Conservation (phyloP, 495 filamentous ascomycete species). For the Aspergillus biplanus region DNA sequence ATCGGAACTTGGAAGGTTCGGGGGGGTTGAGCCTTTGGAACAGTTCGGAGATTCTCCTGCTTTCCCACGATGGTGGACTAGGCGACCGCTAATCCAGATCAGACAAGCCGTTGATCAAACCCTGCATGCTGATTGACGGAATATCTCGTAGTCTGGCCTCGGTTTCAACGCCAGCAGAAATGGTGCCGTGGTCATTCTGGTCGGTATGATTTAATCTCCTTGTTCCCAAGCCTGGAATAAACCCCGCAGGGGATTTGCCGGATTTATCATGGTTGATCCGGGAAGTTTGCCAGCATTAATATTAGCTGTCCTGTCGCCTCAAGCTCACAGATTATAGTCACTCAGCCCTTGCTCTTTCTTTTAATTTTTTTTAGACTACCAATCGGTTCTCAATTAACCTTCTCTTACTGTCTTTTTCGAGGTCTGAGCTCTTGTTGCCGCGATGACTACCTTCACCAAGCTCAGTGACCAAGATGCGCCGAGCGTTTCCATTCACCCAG, state of each 20-base stretch:
- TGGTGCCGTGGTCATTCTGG: not conserved
- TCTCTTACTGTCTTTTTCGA: constrained; percentile 12
- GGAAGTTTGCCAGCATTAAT: constrained; percentile 25
- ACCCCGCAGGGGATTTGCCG: constrained; percentile 32
- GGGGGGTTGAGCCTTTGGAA: no score
- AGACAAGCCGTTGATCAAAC: constrained; percentile 2
- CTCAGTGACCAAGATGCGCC: constrained; percentile 59
- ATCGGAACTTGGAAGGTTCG: no score
- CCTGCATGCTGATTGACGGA: constrained; percentile 40
- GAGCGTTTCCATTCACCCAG: constrained; percentile 62
- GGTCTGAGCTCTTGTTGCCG: not conserved
- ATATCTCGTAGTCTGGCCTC: constrained; percentile 27
- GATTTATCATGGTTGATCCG: constrained; percentile 16
- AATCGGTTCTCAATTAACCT: constrained; percentile 19
- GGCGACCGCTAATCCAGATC: constrained; percentile 7
- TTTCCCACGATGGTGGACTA: no score
- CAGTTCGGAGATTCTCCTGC: no score
- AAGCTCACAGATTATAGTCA: constrained; percentile 12
- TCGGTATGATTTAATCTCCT: constrained; percentile 9
- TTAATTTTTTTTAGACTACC: constrained; percentile 21
- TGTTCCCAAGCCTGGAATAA: constrained; percentile 11
- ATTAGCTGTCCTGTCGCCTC: constrained; percentile 27
- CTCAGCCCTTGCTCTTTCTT: constrained; percentile 15
- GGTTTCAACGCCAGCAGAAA: constrained; percentile 23
- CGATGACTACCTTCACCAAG: constrained; percentile 70